Evolutionary conservation across 495 filamentous ascomycete genomes (phyloP).

Genomic region (Penicillium canariense): DNA sequence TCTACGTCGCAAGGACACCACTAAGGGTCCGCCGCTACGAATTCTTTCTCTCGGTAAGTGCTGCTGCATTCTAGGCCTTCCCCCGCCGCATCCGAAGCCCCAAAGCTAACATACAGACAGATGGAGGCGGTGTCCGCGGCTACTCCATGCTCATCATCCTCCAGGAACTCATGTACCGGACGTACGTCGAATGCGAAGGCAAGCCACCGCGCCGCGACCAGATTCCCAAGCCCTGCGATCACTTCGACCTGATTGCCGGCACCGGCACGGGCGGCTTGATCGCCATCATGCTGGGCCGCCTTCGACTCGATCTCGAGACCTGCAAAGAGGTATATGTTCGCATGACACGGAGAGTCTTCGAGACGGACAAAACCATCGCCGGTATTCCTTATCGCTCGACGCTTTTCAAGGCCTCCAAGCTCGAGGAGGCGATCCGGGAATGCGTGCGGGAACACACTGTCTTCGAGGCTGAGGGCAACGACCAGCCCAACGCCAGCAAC

Average conservation of each 20-base stretch:
- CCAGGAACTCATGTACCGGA: slow-evolving; percentile 93
- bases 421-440: slow-evolving; percentile 91
- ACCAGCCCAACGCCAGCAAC: slow-evolving; percentile 33
- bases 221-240: slow-evolving; percentile 95
- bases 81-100: background rate
- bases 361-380: slow-evolving; percentile 95
- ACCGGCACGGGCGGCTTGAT: slow-evolving; percentile 95
- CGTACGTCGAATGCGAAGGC: slow-evolving; percentile 81
- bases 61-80: background rate
- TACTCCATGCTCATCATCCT: slow-evolving; percentile 96
- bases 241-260: slow-evolving; percentile 94
- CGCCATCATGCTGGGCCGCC: slow-evolving; percentile 89
- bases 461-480: slow-evolving; percentile 77
- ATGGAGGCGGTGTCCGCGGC: slow-evolving; percentile 93
- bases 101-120: slow-evolving; percentile 44
- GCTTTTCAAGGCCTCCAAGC: slow-evolving; percentile 90
- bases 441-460: slow-evolving; percentile 86
- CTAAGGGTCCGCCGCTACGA: slow-evolving; percentile 87
- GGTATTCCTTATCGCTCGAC: slow-evolving; percentile 93
- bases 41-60: slow-evolving; percentile 83
- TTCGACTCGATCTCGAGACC: slow-evolving; percentile 89
- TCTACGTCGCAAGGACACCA: slow-evolving; percentile 82
- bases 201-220: slow-evolving; percentile 78
- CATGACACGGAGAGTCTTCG: slow-evolving; percentile 90
- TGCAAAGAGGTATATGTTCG: slow-evolving; percentile 95